Conservation (phyloP, 352 stramenopile species). For the Aphanomyces stellatus region DNA sequence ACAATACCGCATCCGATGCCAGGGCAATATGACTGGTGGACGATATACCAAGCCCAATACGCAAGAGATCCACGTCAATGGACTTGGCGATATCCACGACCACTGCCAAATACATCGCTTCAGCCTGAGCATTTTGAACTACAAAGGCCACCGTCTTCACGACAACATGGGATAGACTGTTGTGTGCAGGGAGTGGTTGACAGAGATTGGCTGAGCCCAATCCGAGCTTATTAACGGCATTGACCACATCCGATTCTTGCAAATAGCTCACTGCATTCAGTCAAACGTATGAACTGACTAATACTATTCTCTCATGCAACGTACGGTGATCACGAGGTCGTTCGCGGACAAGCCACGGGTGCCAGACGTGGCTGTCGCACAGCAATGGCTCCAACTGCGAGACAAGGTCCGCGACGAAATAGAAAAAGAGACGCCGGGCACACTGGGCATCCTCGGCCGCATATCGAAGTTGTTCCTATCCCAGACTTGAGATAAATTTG, state of each 20-base stretch:
- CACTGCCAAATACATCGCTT: constrained; percentile 32
- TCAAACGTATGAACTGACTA: too few species aligned
- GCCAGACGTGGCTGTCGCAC: background rate
- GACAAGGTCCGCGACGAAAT: background rate
- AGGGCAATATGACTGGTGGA: constrained; percentile 27
- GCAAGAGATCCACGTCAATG: constrained; percentile 46
- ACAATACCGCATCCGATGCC: constrained; percentile 40
- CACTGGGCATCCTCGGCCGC: constrained; percentile 3
- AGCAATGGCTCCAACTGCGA: background rate
- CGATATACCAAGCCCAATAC: background rate
- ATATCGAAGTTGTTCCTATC: constrained; percentile 16
- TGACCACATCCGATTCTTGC: background rate
- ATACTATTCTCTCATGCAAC: too few species aligned
- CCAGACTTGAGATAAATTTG: too few species aligned
- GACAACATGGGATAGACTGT: background rate
- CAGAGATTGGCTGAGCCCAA: too few species aligned
- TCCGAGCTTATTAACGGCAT: background rate
- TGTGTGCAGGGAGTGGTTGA: background rate
- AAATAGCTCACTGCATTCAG: constrained; percentile 5
- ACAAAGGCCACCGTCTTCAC: constrained; percentile 61
- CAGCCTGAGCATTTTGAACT: constrained; percentile 16
- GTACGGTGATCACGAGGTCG: background rate
- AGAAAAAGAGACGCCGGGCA: constrained; percentile 1
- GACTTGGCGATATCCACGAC: constrained; percentile 39
- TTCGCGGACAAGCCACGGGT: background rate